Conservation (phyloP, 768 basidiomycete genomes). For the Ephemerocybe angulata region DNA sequence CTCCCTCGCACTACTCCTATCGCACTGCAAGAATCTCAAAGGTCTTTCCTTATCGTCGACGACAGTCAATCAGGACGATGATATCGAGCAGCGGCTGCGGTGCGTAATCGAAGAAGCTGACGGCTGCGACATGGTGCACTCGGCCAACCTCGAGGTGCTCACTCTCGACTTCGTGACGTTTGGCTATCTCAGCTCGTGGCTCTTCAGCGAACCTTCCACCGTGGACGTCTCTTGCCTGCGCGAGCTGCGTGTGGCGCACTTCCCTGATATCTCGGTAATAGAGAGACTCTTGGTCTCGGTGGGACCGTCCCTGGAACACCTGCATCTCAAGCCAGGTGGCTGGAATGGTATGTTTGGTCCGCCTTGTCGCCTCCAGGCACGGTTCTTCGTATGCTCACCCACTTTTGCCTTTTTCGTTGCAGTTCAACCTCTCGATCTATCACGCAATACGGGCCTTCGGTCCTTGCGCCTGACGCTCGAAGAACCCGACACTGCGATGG, state of each 20-base stretch:
- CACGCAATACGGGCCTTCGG: constrained; percentile 31
- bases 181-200: constrained; percentile 35
- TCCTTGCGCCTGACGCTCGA: constrained; percentile 41
- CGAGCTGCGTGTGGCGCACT: constrained; percentile 41
- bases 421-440: constrained; percentile 37
- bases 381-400: too few relatives aligned
- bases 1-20: constrained; percentile 31
- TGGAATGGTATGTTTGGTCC: constrained; percentile 33
- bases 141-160: constrained; percentile 31
- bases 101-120: constrained; percentile 11
- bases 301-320: constrained; percentile 36
- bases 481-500: constrained; percentile 32
- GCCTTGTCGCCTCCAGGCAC: too few relatives aligned
- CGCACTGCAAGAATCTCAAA: constrained; percentile 31
- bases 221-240: constrained; percentile 35
- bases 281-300: constrained; percentile 33
- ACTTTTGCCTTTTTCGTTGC: constrained; percentile 4
- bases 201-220: constrained; percentile 28
- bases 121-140: constrained; percentile 7
- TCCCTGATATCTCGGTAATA: constrained; percentile 32
- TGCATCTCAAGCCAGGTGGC: constrained; percentile 42
- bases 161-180: constrained; percentile 40
- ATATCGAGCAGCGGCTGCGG: constrained; percentile 5
- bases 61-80: constrained; percentile 26
- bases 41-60: constrained; percentile 35